Percentiles rank a stretch among this genome's conserved stretches.
These are phyloP conservation scores for Trypethelium eluteriae DNA, from an alignment of 495 filamentous ascomycete genomes.

Conservation along the genomic window DNA sequence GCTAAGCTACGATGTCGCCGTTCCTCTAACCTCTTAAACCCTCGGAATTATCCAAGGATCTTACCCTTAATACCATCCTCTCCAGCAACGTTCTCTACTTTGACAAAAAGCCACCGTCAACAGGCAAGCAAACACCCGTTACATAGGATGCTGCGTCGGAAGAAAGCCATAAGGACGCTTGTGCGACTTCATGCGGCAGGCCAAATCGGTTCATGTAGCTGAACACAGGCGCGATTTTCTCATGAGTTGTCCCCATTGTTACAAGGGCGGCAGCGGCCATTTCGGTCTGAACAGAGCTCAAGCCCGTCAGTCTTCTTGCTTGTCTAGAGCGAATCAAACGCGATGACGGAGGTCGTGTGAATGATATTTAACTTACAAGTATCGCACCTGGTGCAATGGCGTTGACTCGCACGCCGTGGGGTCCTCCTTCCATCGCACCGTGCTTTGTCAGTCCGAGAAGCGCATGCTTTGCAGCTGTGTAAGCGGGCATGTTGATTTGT, in stretches of 20 bases:
- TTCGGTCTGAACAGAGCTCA: constrained; percentile 23
- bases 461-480: constrained; percentile 6
- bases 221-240: constrained; percentile 24
- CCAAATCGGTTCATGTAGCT: constrained; percentile 30
- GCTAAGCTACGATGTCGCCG: no score
- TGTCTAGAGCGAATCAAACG: background rate
- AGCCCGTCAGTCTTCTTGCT: background rate
- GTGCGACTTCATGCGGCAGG: constrained; percentile 32
- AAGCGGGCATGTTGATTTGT: background rate
- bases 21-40: no score
- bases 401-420: constrained; percentile 1
- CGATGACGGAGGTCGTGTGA: background rate
- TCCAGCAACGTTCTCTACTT: background rate
- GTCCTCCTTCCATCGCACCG: constrained; percentile 17
- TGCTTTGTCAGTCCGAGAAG: background rate
- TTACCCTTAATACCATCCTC: no score
- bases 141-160: constrained; percentile 33
- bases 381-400: constrained; percentile 26
- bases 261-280: constrained; percentile 27
- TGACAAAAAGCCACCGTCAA: constrained; percentile 29
- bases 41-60: no score
- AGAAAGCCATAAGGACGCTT: constrained; percentile 34
- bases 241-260: constrained; percentile 29
- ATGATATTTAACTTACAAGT: background rate
- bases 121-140: constrained; percentile 30